Evolutionary conservation across 352 stramenopile species (phyloP), one percentile per base, ranked within the genome.

Genomic region (Phytophthora syringae): DNA sequence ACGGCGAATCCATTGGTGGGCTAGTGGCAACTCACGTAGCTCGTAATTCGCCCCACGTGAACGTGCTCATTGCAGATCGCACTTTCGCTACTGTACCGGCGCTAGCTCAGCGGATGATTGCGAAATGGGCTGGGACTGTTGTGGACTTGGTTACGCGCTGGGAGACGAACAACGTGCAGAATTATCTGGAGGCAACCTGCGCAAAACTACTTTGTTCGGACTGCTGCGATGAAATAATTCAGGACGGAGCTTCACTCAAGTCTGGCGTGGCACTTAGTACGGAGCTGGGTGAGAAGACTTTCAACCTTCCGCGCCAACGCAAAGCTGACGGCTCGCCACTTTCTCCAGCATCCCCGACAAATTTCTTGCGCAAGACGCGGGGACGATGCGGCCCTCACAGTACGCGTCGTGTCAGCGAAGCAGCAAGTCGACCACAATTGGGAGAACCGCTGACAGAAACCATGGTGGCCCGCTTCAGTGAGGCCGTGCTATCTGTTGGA

Each of bases 131-230:
- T 18, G 88, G 86, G 24, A 68, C 48, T 4, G 77, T 81, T 0
- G 79, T 96, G 12, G 75, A 76, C 21, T 82, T 71, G 62, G 54
- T 94, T 25, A 95, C 87, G 60, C 77, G 79, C 18, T 96, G 88
- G 88, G 79, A 95, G 34, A 95, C 86, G 0, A 76, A 96, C 53
- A 94, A 87, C 32, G 82, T 83, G 1, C 74, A 72, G 22, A 94
- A 95, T 52, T 94, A 91, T 47, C 44, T 95, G 18, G 67, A 78
- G 1, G 82, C 84, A n/a, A 72, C 67, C 1, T 96, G 88, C 59
- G 74, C 81, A 6, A 96, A 95, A 56, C 56, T 96, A 7, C 51
- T 96, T 3, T 96, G 88, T 60, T 96, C 86, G 0, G 86, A 96
- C 45, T 74, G 86, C 0, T 69, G 82, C 32, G 88, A 96, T 44